Evolutionary conservation across 169 alveolate species (phyloP).

Genomic region (Miamiensis avidus): DNA sequence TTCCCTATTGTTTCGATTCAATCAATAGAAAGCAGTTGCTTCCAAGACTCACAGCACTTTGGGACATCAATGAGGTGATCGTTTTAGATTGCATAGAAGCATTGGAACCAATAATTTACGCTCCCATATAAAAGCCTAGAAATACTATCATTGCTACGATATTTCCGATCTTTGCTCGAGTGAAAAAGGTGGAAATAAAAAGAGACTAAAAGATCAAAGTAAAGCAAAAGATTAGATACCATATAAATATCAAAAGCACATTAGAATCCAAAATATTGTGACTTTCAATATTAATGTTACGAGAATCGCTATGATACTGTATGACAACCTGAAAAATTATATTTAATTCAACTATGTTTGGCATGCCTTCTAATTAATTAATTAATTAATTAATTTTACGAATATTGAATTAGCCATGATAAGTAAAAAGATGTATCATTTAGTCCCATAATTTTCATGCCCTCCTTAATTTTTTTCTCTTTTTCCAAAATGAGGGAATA

Average conservation of each 20-base stretch:
- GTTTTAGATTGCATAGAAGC: constrained; percentile 1
- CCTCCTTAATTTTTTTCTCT: constrained; percentile 78
- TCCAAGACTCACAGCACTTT: constrained; percentile 7
- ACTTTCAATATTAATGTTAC: background rate
- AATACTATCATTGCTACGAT: constrained; percentile 20
- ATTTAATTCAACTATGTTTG: background rate
- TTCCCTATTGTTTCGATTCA: background rate
- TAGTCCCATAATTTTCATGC: constrained; percentile 88
- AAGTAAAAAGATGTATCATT: constrained; percentile 66
- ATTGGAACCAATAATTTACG: background rate
- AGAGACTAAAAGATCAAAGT: constrained; percentile 11
- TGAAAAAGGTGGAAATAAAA: constrained; percentile 16
- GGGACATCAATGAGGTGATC: constrained; percentile 6
- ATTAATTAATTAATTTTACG: background rate
- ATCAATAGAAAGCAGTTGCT: background rate
- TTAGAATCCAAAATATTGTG: background rate
- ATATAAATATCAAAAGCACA: constrained; percentile 7
- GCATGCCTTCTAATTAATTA: background rate
- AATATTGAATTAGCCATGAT: constrained; percentile 73
- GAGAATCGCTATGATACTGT: background rate
- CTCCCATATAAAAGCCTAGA: background rate
- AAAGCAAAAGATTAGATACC: constrained; percentile 11
- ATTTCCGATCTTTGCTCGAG: constrained; percentile 15
- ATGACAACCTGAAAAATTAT: background rate
- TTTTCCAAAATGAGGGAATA: constrained; percentile 74